Evolutionary conservation across 2,329 filamentous ascomycete species (phyloP).

Genomic region (Hypoxylon sp.): DNA sequence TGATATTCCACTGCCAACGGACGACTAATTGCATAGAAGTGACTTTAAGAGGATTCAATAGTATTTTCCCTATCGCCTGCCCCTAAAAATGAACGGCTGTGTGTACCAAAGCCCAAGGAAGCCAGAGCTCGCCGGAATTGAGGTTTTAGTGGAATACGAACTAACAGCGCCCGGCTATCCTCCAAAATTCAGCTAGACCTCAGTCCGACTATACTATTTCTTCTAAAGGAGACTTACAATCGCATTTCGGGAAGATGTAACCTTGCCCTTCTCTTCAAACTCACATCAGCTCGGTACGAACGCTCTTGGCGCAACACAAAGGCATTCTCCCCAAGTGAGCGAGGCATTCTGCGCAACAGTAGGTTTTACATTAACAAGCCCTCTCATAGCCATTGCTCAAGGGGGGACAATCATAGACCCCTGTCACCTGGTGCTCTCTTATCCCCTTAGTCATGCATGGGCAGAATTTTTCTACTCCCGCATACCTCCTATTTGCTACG

Average conservation of each 20-base stretch:
- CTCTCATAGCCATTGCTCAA: not conserved
- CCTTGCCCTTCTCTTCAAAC: not conserved
- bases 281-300: not conserved
- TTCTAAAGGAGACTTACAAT: not conserved
- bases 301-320: not conserved
- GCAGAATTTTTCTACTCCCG: not conserved
- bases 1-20: not conserved
- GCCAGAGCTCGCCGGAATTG: not conserved
- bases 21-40: not conserved
- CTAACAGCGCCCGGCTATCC: not conserved
- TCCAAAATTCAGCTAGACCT: not conserved
- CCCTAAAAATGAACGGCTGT: no score
- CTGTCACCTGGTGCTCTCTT: not conserved
- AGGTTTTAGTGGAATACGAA: not conserved
- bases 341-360: not conserved
- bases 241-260: not conserved
- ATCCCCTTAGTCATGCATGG: not conserved
- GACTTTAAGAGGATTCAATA: not conserved
- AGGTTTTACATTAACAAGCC: not conserved
- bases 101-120: not conserved
- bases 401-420: not conserved
- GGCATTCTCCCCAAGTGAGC: not conserved
- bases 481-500: not conserved
- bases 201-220: not conserved
- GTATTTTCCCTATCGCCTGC: not conserved